These are phyloP conservation scores for Fusarium illudens DNA, from an alignment of 2,329 filamentous ascomycete species.

Conservation along the genomic window DNA sequence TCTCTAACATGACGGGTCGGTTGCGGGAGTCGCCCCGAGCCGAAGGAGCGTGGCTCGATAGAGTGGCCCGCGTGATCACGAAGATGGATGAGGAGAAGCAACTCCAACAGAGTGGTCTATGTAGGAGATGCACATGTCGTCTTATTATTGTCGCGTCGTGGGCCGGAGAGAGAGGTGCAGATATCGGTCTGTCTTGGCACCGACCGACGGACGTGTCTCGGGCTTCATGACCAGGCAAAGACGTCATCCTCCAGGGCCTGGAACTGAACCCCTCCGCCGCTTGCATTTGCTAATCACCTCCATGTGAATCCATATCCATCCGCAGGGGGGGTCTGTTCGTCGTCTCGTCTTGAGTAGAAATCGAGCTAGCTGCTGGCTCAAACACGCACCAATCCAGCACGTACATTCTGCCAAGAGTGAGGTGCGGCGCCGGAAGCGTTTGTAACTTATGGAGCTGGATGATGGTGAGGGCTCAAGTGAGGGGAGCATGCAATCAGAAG, in stretches of 20 bases:
- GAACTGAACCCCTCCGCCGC: background rate
- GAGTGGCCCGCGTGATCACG: background rate
- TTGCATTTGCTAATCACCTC: background rate
- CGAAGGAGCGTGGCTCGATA: conserved; percentile 15
- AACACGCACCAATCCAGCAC: background rate
- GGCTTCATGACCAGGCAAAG: background rate
- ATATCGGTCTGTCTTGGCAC: background rate
- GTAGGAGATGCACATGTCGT: conserved; percentile 4
- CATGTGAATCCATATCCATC: too few species aligned
- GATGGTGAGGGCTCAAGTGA: conserved; percentile 6
- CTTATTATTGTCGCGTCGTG: background rate
- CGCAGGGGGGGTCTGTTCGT: background rate
- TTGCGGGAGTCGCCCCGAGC: conserved; percentile 21
- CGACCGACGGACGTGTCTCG: background rate
- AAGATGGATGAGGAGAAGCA: conserved; percentile 4
- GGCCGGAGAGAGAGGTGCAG: background rate
- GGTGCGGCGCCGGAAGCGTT: conserved; percentile 7
- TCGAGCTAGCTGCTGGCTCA: conserved; percentile 1
- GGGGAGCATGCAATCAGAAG: conserved; percentile 20
- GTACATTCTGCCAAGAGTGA: conserved; percentile 14
- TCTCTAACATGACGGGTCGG: background rate
- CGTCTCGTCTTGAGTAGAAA: background rate
- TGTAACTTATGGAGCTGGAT: conserved; percentile 4
- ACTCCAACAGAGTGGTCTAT: background rate
- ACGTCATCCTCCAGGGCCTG: background rate